Evolutionary conservation across 176 grass and related monocot species (phyloP), one percentile per base, ranked within the genome.

Genomic region (Avena eriantha): DNA sequence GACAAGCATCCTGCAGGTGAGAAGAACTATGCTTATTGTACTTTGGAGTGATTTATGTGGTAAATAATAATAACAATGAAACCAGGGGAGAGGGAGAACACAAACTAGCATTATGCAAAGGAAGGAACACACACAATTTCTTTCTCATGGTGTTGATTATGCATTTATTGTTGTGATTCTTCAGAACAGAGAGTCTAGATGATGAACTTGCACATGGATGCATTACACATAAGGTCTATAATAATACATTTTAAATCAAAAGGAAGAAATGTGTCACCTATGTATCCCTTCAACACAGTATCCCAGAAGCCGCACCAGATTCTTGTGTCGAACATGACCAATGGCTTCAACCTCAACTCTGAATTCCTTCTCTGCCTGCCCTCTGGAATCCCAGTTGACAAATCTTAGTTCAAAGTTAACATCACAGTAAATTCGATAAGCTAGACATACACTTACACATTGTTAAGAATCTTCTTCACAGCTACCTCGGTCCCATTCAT

Each of bases 261-360:
- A 78, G 84, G 29, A 93, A 84, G 8, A 90, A 83, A 68, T 57
- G 77, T 76, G 55, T 72, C 56, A 99, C 97, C 97, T 99, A 55
- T 99, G 90, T 65, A 87, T 93, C 78, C 97, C 97, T 90, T 99
- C 97, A 8, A 97, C 85, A 29, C 97, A 99, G 15, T 97, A 99
- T 10, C 97, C 97, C 56, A 99, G 78, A 87, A 99, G 94, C 36
- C 94, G 82, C 69, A 97, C 97, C 78, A 99, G 88, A 88, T 99
- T 99, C 78, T 93, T 97, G 76, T 99, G 97, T 33, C 94, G 90
- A 80, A 99, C 97, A 82, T 96, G 94, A 73, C 97, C 97, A 1
- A 97, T 96, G 41, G 97, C 97, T 94, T 99, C 97, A 76, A 97
- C 97, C 94, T 99, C 97, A 24, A 97, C 94, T 80, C 86, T 91